phyloP scores from a whole-genome alignment of 2,329 filamentous ascomycete genomes.

The Metarhizium brunneum region DNA sequence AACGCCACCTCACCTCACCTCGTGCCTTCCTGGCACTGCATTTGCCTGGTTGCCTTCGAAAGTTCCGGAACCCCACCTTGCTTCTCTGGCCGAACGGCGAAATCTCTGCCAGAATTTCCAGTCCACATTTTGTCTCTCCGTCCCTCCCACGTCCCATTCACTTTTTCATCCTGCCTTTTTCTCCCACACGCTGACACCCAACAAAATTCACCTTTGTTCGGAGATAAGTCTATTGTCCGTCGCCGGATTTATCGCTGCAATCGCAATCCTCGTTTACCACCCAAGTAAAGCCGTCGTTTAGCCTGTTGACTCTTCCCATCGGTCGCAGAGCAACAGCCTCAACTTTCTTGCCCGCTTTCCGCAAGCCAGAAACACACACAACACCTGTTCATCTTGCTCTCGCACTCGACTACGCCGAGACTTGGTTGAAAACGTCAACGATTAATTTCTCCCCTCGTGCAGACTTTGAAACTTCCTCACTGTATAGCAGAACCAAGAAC shows the following conservation, averaged over 20 bases:
- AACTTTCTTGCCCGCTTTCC: background rate
- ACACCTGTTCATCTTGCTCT: background rate
- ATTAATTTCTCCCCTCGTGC: background rate
- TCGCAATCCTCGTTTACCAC: background rate
- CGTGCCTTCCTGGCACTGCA: constrained; percentile 5
- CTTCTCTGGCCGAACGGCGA: background rate
- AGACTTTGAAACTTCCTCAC: background rate
- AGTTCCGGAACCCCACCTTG: background rate
- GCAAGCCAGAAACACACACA: background rate
- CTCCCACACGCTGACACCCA: constrained; percentile 2
- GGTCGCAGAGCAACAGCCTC: constrained; percentile 11
- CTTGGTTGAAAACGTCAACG: background rate
- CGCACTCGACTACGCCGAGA: background rate
- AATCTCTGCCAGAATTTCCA: constrained; percentile 11
- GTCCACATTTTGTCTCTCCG: constrained; percentile 10
- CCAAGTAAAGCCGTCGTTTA: background rate
- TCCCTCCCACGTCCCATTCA: constrained; percentile 6
- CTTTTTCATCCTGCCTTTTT: constrained; percentile 6
- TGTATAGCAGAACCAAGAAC: constrained; percentile 11
- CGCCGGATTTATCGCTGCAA: background rate
- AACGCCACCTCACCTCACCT: constrained; percentile 9
- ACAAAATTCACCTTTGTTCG: constrained; percentile 3
- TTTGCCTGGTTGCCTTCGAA: background rate
- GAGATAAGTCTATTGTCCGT: background rate
- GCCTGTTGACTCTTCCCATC: constrained; percentile 8